Evolutionary conservation across 441 rosid species (phyloP), one percentile per base, ranked within the genome.

Genomic region (Erodium trifolium): DNA sequence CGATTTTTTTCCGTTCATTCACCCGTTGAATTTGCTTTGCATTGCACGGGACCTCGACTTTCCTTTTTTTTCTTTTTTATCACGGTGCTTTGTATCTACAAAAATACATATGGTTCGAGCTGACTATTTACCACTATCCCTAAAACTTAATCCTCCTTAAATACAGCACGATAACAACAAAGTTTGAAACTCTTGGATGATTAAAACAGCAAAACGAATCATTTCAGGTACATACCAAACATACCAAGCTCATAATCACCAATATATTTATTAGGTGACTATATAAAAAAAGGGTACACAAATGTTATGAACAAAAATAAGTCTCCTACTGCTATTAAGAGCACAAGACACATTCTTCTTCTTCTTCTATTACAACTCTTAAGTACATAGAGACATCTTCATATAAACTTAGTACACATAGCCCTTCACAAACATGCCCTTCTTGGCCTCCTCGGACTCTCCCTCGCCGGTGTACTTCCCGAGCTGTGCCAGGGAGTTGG

Each of bases 351-450:
- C 63, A 55, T 37, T 6, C 43, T 37, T 6, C 43, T 37, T 6
- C 43, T 47, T 55, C 63, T 55, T 1, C 60, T 53, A 57, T 3
- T 17, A 14, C 8, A 14, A 3, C 12, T 57, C 27, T 17, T 57
- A 10, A 27, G 23, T 57, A 57, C 63, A 57, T 23, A 23, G 27
- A 23, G 1, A 55, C 29, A 57, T 18, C 29, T 17, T 57, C 27
- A 23, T 23, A 23, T 23, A 23, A 23, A 83, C 12, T 59, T 79
- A 94, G 82, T 94, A 94, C 73, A 96, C 92, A 59, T 59, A 59
- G 29, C 63, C 63, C 31, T 59, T 59, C 11, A 59, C 63, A 59
- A 59, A 59, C 63, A 59, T 59, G 27, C 63, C 63, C 29, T 59
- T 59, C 63, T 59, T 59, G 31, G 63, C 63, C 13, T 59, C 63